Percentiles rank a stretch among this genome's conserved stretches.
Conservation (phyloP, 805 yeast species). For the Candida pseudofarinosa region DNA sequence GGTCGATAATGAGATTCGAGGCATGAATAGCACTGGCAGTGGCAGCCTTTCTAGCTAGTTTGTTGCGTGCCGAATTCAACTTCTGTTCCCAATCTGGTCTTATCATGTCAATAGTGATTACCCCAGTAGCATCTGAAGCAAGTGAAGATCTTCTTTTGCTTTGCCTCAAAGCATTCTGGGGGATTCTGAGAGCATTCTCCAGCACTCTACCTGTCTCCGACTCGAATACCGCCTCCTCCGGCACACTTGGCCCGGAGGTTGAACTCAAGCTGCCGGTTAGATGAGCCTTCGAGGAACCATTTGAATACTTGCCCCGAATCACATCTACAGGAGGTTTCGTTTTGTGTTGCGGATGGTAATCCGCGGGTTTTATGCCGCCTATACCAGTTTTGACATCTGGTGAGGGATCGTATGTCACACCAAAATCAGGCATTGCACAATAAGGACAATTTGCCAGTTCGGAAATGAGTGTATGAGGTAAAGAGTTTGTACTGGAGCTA, state of each 20-base stretch:
- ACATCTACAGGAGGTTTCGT: slow-evolving; percentile 5
- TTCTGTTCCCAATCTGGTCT: slow-evolving; percentile 92
- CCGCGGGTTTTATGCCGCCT: slow-evolving; percentile 50
- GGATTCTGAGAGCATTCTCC: neutral
- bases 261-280: neutral
- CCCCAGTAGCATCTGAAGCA: slow-evolving; percentile 65
- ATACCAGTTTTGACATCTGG: slow-evolving; percentile 50
- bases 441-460: slow-evolving; percentile 92
- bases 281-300: slow-evolving; percentile 1
- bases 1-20: slow-evolving; percentile 58
- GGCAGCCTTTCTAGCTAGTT: slow-evolving; percentile 81
- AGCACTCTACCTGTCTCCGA: neutral
- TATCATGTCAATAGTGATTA: slow-evolving; percentile 73
- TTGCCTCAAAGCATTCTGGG: neutral
- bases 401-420: slow-evolving; percentile 76
- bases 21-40: slow-evolving; percentile 94
- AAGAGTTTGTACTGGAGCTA: slow-evolving; percentile 23
- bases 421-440: slow-evolving; percentile 84
- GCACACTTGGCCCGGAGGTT: neutral
- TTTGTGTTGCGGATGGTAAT: slow-evolving; percentile 19
- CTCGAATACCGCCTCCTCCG: neutral
- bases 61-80: slow-evolving; percentile 65
- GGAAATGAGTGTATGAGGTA: slow-evolving; percentile 65
- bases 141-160: slow-evolving; percentile 40
- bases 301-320: slow-evolving; percentile 1